Conservation (phyloP, 495 filamentous ascomycete genomes). For the Aspergillus biplanus region DNA sequence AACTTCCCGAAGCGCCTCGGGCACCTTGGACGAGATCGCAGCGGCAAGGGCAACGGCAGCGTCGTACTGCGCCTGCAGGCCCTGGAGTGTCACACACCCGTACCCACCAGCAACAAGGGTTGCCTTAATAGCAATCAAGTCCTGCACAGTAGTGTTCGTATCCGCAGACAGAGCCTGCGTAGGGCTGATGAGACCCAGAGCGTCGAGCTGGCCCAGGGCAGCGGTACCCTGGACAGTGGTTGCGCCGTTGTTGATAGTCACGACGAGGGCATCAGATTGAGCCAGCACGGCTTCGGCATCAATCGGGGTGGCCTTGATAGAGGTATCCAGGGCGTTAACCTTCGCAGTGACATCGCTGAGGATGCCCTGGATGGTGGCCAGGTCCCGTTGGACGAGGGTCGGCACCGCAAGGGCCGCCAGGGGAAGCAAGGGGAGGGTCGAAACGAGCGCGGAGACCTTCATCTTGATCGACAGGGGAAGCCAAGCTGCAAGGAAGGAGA, state of each 20-base stretch:
- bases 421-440: neutral
- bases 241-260: constrained; percentile 12
- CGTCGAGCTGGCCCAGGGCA: constrained; percentile 31
- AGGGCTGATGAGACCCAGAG: constrained; percentile 31
- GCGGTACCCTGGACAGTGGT: constrained; percentile 21
- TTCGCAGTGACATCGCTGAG: constrained; percentile 1
- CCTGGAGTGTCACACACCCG: constrained; percentile 27
- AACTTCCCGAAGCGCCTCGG: constrained; percentile 24
- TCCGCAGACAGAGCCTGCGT: constrained; percentile 33
- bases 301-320: neutral
- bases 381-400: neutral
- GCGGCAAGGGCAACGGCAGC: constrained; percentile 35
- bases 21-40: constrained; percentile 34
- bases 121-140: constrained; percentile 36
- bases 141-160: constrained; percentile 31
- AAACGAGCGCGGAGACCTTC: neutral
- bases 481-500: neutral
- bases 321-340: constrained; percentile 4
- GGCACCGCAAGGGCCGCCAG: neutral
- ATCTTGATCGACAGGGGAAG: neutral
- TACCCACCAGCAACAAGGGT: constrained; percentile 33
- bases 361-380: constrained; percentile 11
- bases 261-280: constrained; percentile 3
- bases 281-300: neutral
- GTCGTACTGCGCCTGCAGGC: constrained; percentile 28